Evolutionary conservation across 192 early-diverging fungal genomes (phyloP).

Genomic region (Paraglomus occultum): DNA sequence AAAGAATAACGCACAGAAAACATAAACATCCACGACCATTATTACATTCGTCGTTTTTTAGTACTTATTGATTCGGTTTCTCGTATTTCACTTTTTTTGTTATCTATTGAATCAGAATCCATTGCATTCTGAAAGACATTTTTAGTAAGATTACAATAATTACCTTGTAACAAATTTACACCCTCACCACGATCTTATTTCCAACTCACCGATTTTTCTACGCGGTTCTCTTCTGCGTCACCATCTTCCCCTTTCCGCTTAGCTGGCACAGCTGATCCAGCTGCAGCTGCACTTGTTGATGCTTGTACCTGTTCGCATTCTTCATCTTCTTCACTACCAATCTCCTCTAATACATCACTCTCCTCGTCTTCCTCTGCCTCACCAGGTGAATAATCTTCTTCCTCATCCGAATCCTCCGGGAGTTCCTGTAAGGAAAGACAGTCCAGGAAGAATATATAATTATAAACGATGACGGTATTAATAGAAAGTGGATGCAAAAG

Average conservation of each 20-base stretch:
- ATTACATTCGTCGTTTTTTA: too few relatives aligned
- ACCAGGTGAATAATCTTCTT: neutral
- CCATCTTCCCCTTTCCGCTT: neutral
- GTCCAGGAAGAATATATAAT: neutral
- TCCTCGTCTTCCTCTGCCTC: neutral
- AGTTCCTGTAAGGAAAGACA: neutral
- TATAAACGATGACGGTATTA: neutral
- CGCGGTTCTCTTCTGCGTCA: neutral
- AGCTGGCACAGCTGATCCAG: neutral
- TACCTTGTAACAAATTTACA: too few relatives aligned
- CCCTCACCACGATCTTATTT: too few relatives aligned
- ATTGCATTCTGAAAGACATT: too few relatives aligned
- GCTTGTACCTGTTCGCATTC: neutral
- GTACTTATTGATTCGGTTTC: too few relatives aligned
- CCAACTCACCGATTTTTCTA: neutral
- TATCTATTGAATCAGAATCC: too few relatives aligned
- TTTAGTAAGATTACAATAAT: too few relatives aligned
- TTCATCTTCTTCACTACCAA: slow-evolving; percentile 4
- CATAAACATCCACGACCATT: too few relatives aligned
- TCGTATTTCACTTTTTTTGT: too few relatives aligned
- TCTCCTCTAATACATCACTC: slow-evolving; percentile 3
- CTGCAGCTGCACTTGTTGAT: neutral
- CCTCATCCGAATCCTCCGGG: neutral
- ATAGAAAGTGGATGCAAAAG: too few relatives aligned
- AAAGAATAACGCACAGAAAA: too few relatives aligned